Evolutionary conservation across 192 early-diverging fungal genomes (phyloP), one percentile per base, ranked within the genome.

Genomic region (Coemansia sp.): DNA sequence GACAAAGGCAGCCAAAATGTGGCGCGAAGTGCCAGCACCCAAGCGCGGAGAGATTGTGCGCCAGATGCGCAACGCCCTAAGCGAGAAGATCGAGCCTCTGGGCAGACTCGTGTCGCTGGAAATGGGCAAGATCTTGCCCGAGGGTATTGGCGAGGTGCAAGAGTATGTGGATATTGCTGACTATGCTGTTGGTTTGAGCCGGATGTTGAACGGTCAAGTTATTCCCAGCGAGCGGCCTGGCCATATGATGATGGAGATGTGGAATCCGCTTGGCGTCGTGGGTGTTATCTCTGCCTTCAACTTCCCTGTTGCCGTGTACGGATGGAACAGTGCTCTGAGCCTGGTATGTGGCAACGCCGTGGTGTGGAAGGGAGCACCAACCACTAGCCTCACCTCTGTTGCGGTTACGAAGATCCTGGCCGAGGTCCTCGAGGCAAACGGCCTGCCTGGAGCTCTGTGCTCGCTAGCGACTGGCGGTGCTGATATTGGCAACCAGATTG

Each of bases 101-200:
- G 96, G 94, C n/a, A 86, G 85, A 24, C 86, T 98, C 20, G 94
- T 98, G 11, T 83, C 94, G 13, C 79, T 97, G 49, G 96, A 98
- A 83, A 95, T 98, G 89, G 96, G 96, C 72, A 98, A 98, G 85
- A 96, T 98, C 67, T 66, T 92, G 63, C 88, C 94, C 15, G 96
- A 98, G 79, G 96, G 95, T 31, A 83, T 95, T 24, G 95, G 96
- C 43, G 96, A 98, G 72, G 90, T 98, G 38, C 96, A 98, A 73
- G 96, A 98, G 84, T 98, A 96, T 85, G 90, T 98, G 69, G 96
- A 98, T 77, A 90, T 98, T 62, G 89, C 91, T 31, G 96, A 98
- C 71, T 96, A 91, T 62, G 94, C 96, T 15, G 79, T 96, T 5
- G 96, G 96, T 27, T 86, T 98, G 6, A 88, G 89, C 43, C 89